Percentiles rank a stretch among this genome's conserved stretches.
These are phyloP conservation scores for Fagopyrum tataricum DNA, from an alignment of 148 eudicot genomes.

Conservation along the genomic window DNA sequence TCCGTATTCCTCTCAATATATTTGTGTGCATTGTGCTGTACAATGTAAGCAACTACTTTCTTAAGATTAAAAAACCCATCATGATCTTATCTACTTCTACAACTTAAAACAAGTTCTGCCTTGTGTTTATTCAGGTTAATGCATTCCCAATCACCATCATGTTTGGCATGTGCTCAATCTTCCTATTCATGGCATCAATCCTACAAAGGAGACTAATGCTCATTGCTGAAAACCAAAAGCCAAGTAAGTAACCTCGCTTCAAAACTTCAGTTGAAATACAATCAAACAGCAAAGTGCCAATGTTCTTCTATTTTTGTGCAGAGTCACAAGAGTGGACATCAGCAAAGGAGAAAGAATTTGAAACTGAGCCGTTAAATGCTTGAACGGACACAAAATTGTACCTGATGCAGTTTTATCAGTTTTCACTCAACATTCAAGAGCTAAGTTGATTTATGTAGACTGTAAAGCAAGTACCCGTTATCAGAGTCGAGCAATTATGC, in stretches of 20 bases:
- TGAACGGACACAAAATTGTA: too few species aligned
- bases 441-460: too few species aligned
- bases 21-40: constrained; percentile 92
- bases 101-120: too few species aligned
- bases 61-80: too few species aligned
- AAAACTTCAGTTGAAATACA: neutral
- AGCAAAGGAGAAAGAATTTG: constrained; percentile 25
- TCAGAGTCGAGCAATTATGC: neutral
- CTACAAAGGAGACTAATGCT: constrained; percentile 77
- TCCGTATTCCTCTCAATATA: constrained; percentile 94
- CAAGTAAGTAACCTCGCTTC: constrained; percentile 44
- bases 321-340: constrained; percentile 31
- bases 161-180: constrained; percentile 99
- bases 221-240: constrained; percentile 47
- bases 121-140: constrained; percentile 44
- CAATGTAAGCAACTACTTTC: constrained; percentile 45
- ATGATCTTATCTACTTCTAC: neutral
- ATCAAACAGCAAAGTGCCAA: neutral
- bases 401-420: too few species aligned
- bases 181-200: constrained; percentile 72
- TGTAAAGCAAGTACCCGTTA: neutral
- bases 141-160: constrained; percentile 93
- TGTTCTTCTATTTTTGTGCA: constrained; percentile 11
- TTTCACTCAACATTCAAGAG: too few species aligned
- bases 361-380: constrained; percentile 38